Conservation (phyloP, 768 basidiomycete genomes). For the Lactarius indigo region DNA sequence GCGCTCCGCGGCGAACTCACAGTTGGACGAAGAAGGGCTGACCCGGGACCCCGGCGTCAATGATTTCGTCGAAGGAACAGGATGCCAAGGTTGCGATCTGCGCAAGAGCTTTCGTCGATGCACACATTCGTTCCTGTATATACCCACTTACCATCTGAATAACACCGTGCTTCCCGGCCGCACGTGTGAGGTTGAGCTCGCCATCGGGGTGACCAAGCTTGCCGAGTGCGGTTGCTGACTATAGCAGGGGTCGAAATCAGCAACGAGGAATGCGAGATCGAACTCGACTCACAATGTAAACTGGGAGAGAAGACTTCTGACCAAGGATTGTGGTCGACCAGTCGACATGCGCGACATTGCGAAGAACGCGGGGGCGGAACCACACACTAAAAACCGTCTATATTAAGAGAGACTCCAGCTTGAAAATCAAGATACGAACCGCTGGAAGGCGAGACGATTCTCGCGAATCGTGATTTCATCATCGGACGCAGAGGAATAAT, state of each 20-base stretch:
- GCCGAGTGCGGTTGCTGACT: slow-evolving; percentile 82
- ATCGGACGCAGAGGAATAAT: slow-evolving; percentile 94
- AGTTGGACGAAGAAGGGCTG: slow-evolving; percentile 88
- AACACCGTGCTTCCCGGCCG: slow-evolving; percentile 74
- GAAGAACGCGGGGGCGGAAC: slow-evolving; percentile 43
- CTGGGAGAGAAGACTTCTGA: slow-evolving; percentile 65
- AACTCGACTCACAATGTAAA: slow-evolving; percentile 64
- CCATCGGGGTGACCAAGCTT: slow-evolving; percentile 97
- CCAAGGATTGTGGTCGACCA: slow-evolving; percentile 84
- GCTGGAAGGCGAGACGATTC: slow-evolving; percentile 88
- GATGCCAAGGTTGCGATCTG: slow-evolving; percentile 95
- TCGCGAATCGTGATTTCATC: slow-evolving; percentile 90
- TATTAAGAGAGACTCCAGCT: no score
- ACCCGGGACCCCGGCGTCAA: slow-evolving; percentile 73
- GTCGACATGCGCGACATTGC: slow-evolving; percentile 81
- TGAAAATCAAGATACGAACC: slow-evolving; percentile 41
- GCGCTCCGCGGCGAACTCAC: slow-evolving; percentile 36
- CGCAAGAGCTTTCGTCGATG: not conserved
- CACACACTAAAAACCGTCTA: slow-evolving; percentile 27
- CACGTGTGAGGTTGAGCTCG: slow-evolving; percentile 87
- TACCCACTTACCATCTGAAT: slow-evolving; percentile 60
- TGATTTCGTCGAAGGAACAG: slow-evolving; percentile 92
- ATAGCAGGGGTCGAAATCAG: not conserved
- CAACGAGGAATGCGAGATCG: no score
- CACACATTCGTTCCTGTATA: not conserved